Evolutionary conservation across 176 grass and related monocot genomes (phyloP).

Genomic region (Chrysopogon serrulatus): DNA sequence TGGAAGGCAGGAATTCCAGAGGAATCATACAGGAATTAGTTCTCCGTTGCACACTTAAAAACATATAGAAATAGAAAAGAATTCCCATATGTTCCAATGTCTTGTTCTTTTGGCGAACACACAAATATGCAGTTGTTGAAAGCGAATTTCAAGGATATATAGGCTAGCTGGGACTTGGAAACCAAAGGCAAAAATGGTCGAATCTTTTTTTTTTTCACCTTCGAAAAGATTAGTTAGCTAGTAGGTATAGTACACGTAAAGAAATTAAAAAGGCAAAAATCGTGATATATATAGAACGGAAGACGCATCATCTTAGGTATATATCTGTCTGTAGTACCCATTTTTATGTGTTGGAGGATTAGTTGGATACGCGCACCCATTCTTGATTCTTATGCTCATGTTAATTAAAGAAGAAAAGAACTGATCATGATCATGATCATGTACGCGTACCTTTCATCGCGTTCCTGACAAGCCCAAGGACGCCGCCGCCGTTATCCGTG

Average conservation of each 20-base stretch:
- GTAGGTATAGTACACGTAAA: background rate
- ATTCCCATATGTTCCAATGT: background rate
- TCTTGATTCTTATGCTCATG: background rate
- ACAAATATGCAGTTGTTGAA: background rate
- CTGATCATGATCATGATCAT: no score
- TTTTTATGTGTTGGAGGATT: background rate
- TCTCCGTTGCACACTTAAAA: background rate
- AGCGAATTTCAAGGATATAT: background rate
- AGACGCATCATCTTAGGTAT: no score
- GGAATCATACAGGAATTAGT: background rate
- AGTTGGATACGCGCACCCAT: background rate
- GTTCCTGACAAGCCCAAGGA: constrained; percentile 31
- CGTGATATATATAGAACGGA: background rate
- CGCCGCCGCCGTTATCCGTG: constrained; percentile 37
- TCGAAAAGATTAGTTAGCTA: background rate
- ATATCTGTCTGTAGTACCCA: no score
- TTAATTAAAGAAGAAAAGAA: background rate
- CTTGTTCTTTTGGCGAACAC: background rate
- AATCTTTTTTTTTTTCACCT: background rate
- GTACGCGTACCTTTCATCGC: constrained; percentile 18
- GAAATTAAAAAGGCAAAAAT: background rate
- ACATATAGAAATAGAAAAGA: background rate
- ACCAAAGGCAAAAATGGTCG: background rate
- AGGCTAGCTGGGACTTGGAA: background rate
- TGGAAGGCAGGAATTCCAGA: background rate